phyloP scores from a whole-genome alignment of 1,284 basidiomycete species.

The Pseudozyma sp. region DNA sequence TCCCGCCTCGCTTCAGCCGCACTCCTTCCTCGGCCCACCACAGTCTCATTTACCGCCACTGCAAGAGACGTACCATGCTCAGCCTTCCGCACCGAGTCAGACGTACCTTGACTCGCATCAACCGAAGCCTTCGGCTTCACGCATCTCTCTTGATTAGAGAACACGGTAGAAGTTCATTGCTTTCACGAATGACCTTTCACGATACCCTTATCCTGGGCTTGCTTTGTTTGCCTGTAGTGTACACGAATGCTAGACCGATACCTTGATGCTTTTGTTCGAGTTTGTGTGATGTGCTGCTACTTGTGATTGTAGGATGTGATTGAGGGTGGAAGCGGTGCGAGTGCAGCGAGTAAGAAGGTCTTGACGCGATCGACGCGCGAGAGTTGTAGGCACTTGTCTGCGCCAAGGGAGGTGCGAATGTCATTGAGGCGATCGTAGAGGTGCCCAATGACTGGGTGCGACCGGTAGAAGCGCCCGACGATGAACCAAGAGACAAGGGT shows the following conservation, averaged over 20 bases:
- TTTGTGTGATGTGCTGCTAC: background rate
- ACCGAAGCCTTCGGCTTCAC: conserved; percentile 18
- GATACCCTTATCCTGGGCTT: background rate
- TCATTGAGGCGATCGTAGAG: too few species aligned
- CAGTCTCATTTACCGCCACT: conserved; percentile 5
- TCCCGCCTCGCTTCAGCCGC: conserved; percentile 7
- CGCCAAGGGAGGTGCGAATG: too few species aligned
- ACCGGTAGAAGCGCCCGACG: too few species aligned
- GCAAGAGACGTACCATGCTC: background rate
- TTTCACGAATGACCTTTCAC: background rate
- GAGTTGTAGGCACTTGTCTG: too few species aligned
- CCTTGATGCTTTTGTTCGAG: background rate
- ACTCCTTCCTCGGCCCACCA: conserved; percentile 1
- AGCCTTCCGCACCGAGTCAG: background rate
- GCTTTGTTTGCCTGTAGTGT: too few species aligned
- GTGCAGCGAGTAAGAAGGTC: too few species aligned
- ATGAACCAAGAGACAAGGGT: too few species aligned
- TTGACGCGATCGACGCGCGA: too few species aligned
- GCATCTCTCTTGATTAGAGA: conserved; percentile 29
- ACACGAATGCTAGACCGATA: background rate
- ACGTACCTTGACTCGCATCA: conserved; percentile 10
- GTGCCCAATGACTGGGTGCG: too few species aligned
- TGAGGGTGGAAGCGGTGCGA: too few species aligned
- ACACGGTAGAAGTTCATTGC: background rate
- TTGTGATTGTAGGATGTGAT: too few species aligned